Evolutionary conservation across 495 filamentous ascomycete species (phyloP).

Genomic region (Beverwykella pulmonaria): DNA sequence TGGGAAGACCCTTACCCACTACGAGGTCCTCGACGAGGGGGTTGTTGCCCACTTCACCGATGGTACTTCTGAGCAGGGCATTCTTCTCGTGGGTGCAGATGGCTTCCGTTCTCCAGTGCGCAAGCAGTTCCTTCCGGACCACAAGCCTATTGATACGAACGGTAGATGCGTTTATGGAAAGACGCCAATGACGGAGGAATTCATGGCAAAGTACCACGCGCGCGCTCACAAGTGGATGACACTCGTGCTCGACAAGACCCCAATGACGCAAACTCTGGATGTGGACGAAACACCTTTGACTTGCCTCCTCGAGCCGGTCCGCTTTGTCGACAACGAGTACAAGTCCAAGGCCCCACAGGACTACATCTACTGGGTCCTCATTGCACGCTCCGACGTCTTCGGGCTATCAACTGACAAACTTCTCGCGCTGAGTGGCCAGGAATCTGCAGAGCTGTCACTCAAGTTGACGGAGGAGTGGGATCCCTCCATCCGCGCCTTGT

Average conservation of each 20-base stretch:
- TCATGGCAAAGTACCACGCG: constrained; percentile 29
- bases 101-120: constrained; percentile 56
- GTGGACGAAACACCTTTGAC: constrained; percentile 33
- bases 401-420: constrained; percentile 20
- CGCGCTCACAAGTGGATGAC: constrained; percentile 38
- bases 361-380: constrained; percentile 46
- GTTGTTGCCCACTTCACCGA: constrained; percentile 58
- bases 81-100: constrained; percentile 60
- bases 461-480: constrained; percentile 28
- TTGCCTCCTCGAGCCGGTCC: constrained; percentile 37
- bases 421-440: constrained; percentile 6
- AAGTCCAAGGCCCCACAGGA: constrained; percentile 32
- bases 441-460: constrained; percentile 18
- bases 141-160: constrained; percentile 38
- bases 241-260: constrained; percentile 33
- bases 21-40: constrained; percentile 41
- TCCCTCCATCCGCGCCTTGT: constrained; percentile 21
- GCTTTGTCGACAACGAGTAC: constrained; percentile 29
- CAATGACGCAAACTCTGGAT: constrained; percentile 21
- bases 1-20: constrained; percentile 33
- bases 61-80: constrained; percentile 51
- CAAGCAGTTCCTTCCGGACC: constrained; percentile 40
- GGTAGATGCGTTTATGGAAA: constrained; percentile 41
- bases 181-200: constrained; percentile 39
- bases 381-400: constrained; percentile 22